Conservation (phyloP, 805 yeast species). For the Aciculoconidium aculeatum region DNA sequence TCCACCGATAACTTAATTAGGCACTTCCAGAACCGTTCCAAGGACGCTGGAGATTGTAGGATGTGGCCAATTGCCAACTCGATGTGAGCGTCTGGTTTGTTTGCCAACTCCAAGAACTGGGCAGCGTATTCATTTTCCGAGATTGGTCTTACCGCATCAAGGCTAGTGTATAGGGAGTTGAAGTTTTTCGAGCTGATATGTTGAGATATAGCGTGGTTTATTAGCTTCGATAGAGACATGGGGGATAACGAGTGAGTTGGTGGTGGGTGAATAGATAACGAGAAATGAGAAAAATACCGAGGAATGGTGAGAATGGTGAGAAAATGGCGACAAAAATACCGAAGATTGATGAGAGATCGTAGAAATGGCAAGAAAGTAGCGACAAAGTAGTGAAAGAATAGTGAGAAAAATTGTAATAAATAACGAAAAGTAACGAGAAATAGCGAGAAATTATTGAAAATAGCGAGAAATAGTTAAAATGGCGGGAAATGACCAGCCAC, state of each 20-base stretch:
- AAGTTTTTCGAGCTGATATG: slow-evolving; percentile 20
- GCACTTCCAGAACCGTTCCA: slow-evolving; percentile 19
- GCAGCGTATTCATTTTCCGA: slow-evolving; percentile 20
- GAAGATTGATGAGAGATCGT: neutral
- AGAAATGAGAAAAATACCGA: neutral
- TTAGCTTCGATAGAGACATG: slow-evolving; percentile 13
- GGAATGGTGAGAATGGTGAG: neutral
- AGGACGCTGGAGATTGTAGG: slow-evolving; percentile 12
- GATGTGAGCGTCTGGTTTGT: slow-evolving; percentile 9
- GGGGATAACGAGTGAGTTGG: neutral
- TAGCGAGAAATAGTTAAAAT: too few species aligned
- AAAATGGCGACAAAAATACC: neutral
- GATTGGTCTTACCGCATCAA: slow-evolving; percentile 16
- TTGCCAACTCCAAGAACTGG: slow-evolving; percentile 17
- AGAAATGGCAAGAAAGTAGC: slow-evolving; percentile 1
- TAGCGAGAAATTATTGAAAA: slow-evolving; percentile 1
- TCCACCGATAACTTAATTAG: slow-evolving; percentile 9
- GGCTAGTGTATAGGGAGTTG: slow-evolving; percentile 21
- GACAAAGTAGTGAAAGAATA: neutral
- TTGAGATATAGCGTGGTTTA: slow-evolving; percentile 16
- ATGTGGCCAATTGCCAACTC: slow-evolving; percentile 15
- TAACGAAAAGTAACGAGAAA: neutral
- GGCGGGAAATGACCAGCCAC: too few species aligned
- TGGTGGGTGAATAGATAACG: neutral
- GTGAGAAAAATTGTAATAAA: neutral